Conservation (phyloP, 495 filamentous ascomycete species). For the Podospora sp. region DNA sequence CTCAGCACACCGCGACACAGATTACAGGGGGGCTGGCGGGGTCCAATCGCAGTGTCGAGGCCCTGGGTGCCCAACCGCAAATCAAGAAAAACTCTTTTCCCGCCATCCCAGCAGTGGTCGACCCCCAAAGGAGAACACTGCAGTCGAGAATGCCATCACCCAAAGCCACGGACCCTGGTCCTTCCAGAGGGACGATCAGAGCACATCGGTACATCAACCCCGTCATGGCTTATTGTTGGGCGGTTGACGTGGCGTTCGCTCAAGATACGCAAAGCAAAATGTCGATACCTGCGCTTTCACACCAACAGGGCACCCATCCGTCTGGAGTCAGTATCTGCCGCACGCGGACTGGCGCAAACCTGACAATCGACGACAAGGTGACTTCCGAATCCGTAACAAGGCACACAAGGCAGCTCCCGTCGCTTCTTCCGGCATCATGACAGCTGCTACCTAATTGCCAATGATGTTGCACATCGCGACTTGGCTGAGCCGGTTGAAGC, state of each 20-base stretch:
- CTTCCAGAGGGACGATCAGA: neutral
- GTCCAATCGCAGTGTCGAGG: neutral
- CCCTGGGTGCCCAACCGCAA: slow-evolving; percentile 1
- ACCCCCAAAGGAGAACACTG: neutral
- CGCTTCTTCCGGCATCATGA: too few species aligned
- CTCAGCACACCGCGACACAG: neutral
- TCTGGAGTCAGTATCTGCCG: too few species aligned
- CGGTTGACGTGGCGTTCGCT: too few species aligned
- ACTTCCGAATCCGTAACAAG: too few species aligned
- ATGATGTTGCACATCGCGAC: neutral
- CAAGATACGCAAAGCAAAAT: too few species aligned
- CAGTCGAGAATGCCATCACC: neutral
- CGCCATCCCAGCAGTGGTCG: neutral
- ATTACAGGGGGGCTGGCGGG: neutral
- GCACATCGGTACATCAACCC: neutral
- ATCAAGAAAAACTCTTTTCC: neutral
- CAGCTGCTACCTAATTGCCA: neutral
- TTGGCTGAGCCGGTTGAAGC: too few species aligned
- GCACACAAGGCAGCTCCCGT: too few species aligned
- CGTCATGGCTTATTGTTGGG: too few species aligned
- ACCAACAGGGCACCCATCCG: too few species aligned
- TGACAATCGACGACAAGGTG: too few species aligned
- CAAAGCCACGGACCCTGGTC: neutral
- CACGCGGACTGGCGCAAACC: too few species aligned
- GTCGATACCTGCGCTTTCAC: too few species aligned